phyloP scores from a whole-genome alignment of 345 rosid genomes.

The Rhodamnia argentea region DNA sequence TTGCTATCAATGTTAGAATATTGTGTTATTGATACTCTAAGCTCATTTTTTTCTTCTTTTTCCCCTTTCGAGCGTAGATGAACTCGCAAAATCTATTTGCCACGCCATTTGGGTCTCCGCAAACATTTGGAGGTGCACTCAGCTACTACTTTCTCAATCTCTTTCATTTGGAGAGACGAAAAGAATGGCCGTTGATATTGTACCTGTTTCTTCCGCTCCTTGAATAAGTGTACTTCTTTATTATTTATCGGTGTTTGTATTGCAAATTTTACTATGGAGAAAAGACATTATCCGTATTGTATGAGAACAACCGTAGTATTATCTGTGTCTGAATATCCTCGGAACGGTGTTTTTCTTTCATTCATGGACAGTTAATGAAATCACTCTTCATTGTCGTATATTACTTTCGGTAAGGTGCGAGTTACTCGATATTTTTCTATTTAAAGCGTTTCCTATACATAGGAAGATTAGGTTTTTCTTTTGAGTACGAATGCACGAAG shows the following conservation, averaged over 20 bases:
- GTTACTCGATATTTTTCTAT: fast-evolving
- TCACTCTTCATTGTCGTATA: fast-evolving
- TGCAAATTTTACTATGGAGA: fast-evolving
- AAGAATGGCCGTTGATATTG: fast-evolving
- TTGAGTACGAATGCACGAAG: too few species aligned
- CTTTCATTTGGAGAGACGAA: too few species aligned
- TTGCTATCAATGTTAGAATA: too few species aligned
- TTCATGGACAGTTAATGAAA: fast-evolving
- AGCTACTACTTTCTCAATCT: too few species aligned
- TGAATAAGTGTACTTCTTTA: fast-evolving
- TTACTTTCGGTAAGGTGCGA: background rate
- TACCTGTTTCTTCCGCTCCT: fast-evolving
- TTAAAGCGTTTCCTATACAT: too few species aligned
- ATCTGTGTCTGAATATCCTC: background rate
- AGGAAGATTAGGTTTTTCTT: too few species aligned
- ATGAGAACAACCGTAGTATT: background rate
- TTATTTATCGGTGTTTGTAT: fast-evolving
- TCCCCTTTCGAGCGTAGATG: too few species aligned
- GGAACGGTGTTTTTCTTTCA: fast-evolving
- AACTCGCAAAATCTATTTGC: background rate
- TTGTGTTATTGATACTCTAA: too few species aligned
- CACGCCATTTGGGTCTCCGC: background rate
- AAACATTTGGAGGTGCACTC: too few species aligned
- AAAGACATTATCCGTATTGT: background rate
- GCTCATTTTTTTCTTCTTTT: too few species aligned